Evolutionary conservation across 139 green algal species (phyloP), one percentile per base, ranked within the genome.

Genomic region (Chlamydomonas eustigma): DNA sequence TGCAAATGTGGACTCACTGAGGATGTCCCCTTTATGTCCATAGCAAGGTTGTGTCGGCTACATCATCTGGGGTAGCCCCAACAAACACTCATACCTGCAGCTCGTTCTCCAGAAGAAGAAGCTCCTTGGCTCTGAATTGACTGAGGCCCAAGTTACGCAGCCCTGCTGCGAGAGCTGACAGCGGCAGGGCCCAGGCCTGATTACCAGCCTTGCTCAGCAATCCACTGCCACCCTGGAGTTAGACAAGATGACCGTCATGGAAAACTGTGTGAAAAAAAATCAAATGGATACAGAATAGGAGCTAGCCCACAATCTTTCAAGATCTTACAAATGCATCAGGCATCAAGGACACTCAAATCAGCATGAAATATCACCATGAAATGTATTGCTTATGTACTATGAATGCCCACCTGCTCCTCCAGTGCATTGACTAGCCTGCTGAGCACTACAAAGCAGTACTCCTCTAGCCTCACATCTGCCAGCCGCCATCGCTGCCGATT

Each of bases 361-460:
- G n/a, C n/a, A n/a, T n/a, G n/a, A n/a, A n/a, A n/a, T n/a, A n/a
- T n/a, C n/a, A n/a, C n/a, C n/a, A n/a, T n/a, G n/a, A n/a, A n/a
- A n/a, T n/a, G n/a, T n/a, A n/a, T n/a, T n/a, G n/a, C n/a, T n/a
- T n/a, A n/a, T n/a, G n/a, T n/a, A n/a, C n/a, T n/a, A n/a, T n/a
- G n/a, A n/a, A n/a, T n/a, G n/a, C 82, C 33, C 70, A 92, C 90
- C 85, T 84, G 66, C 4, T 84, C 51, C 44, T 94, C 91, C 28
- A 96, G 50, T 8, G 64, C n/a, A 51, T 92, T 93, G 65, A 91
- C 81, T 51, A 94, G 85, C 30, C 89, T 80, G 50, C 76, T 87
- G 18, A 97, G 79, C 37, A 98, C 82, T 51, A 98, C 93, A 77
- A 98, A 99, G 1, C 81, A 75, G 75, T 95, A 98, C 71, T 98